These are phyloP conservation scores for Gremmenia infestans DNA, from an alignment of 2,329 filamentous ascomycete species.

Conservation along the genomic window DNA sequence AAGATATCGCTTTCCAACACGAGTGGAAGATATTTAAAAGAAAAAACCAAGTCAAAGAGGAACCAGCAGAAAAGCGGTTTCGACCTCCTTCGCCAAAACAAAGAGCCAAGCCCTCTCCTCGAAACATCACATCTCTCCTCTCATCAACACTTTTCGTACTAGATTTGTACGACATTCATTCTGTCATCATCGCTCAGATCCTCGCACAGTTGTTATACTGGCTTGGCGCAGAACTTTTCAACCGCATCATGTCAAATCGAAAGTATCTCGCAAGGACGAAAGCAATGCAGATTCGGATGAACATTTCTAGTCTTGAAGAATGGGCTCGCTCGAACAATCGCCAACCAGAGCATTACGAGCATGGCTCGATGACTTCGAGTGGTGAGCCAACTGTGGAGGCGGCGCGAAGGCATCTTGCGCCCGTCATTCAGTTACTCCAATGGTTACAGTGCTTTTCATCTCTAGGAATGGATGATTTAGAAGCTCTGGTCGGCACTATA, in stretches of 20 bases:
- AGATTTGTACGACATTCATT: constrained; percentile 98
- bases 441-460: constrained; percentile 99
- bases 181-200: constrained; percentile 89
- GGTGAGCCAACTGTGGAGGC: constrained; percentile 86
- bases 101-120: constrained; percentile 83
- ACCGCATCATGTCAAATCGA: constrained; percentile 93
- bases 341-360: constrained; percentile 91
- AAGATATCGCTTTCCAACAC: constrained; percentile 94
- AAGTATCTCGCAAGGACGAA: constrained; percentile 95
- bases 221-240: constrained; percentile 94
- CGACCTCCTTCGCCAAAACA: constrained; percentile 91
- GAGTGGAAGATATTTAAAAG: constrained; percentile 97
- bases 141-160: constrained; percentile 96
- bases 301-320: constrained; percentile 89
- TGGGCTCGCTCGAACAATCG: constrained; percentile 94
- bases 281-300: constrained; percentile 99
- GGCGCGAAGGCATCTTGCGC: constrained; percentile 77
- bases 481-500: constrained; percentile 81
- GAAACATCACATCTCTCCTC: constrained; percentile 91
- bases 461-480: constrained; percentile 75
- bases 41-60: constrained; percentile 84
- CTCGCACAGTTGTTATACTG: constrained; percentile 92
- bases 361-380: constrained; percentile 77
- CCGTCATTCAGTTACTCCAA: constrained; percentile 88
- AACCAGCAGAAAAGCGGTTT: constrained; percentile 85